Conservation (phyloP, 139 green algal species). For the Chlamydomonas incerta region DNA sequence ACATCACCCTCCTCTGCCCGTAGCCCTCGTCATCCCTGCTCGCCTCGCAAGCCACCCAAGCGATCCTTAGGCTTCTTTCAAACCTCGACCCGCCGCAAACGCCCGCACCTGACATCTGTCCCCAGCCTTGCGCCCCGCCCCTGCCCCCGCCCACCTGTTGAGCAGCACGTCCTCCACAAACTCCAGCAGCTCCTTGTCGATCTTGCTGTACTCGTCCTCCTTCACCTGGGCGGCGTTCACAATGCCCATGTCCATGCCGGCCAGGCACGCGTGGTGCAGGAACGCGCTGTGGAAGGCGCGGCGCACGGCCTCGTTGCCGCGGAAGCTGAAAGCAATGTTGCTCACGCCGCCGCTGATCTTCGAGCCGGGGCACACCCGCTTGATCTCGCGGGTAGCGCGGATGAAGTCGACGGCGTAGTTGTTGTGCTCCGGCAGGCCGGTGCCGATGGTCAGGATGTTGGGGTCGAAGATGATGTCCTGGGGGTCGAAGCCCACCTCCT, state of each 20-base stretch:
- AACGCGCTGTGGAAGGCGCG: slow-evolving; percentile 95
- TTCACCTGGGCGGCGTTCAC: slow-evolving; percentile 95
- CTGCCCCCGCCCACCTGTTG: slow-evolving; percentile 74
- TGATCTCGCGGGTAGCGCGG: slow-evolving; percentile 92
- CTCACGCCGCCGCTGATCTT: slow-evolving; percentile 98
- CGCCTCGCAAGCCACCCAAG: too few species aligned
- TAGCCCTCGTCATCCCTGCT: too few species aligned
- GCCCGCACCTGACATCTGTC: too few species aligned
- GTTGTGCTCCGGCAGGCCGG: slow-evolving; percentile 97
- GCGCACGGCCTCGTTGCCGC: slow-evolving; percentile 96
- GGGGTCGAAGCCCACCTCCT: slow-evolving; percentile 94
- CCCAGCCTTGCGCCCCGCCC: too few species aligned
- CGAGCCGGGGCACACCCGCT: slow-evolving; percentile 91
- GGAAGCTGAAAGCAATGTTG: slow-evolving; percentile 99
- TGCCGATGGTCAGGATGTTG: slow-evolving; percentile 99
- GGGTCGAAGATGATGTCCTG: slow-evolving; percentile 99
- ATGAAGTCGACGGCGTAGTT: slow-evolving; percentile 99
- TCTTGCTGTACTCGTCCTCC: slow-evolving; percentile 95
- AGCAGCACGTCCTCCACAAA: slow-evolving; percentile 98
- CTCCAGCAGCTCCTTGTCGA: slow-evolving; percentile 98
- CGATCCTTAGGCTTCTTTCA: too few species aligned
- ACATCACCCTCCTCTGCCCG: too few species aligned
- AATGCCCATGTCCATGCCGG: slow-evolving; percentile 99
- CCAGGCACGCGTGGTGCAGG: slow-evolving; percentile 93
- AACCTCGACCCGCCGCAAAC: too few species aligned